These are phyloP conservation scores for Vigna nakashimae DNA, from an alignment of 306 rosid genomes.

Conservation along the genomic window DNA sequence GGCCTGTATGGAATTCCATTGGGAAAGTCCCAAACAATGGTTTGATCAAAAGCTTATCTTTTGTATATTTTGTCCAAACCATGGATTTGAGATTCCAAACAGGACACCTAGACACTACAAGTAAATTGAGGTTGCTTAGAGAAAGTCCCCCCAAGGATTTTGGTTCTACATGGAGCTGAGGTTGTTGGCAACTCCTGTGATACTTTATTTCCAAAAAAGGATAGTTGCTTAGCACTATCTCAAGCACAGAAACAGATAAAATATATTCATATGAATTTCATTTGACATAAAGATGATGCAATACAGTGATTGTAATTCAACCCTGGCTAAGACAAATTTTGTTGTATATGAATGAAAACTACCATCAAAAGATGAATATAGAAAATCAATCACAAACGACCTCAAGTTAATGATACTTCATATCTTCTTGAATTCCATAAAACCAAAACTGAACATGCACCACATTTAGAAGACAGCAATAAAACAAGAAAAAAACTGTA, in stretches of 20 bases:
- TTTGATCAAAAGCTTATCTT: too few species aligned
- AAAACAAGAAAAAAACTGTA: neutral
- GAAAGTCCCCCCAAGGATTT: too few species aligned
- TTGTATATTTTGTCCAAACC: too few species aligned
- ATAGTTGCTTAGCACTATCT: neutral
- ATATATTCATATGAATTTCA: neutral
- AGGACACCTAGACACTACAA: too few species aligned
- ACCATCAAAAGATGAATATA: neutral
- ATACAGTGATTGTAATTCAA: neutral
- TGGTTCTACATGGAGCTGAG: too few species aligned
- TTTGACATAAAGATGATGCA: neutral
- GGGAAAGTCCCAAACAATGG: too few species aligned
- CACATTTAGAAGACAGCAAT: neutral
- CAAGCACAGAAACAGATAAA: slow-evolving; percentile 6
- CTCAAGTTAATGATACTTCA: neutral
- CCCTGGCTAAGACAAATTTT: neutral
- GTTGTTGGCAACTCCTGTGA: too few species aligned
- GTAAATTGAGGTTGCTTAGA: too few species aligned
- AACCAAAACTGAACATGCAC: neutral
- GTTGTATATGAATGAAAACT: neutral
- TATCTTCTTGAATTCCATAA: neutral
- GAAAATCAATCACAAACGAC: neutral
- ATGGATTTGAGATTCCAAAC: too few species aligned
- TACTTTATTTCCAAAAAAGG: too few species aligned
- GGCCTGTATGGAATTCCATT: too few species aligned